phyloP scores from a whole-genome alignment of 2,329 filamentous ascomycete genomes.

The Fusarium tjaetaba region DNA sequence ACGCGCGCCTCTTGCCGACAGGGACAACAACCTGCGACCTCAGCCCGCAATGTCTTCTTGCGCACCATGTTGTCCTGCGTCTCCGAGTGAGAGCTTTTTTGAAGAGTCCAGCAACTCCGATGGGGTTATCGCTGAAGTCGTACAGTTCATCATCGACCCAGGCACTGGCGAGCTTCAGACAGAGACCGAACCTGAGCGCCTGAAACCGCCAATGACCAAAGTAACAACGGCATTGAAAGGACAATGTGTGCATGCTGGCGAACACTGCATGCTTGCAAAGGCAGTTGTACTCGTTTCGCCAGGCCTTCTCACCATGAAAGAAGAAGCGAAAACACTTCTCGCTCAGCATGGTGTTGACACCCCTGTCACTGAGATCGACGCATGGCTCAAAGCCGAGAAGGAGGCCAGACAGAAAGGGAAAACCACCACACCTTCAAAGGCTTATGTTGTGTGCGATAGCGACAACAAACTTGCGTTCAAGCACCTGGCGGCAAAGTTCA shows the following conservation, averaged over 20 bases:
- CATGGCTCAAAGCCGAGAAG: conserved; percentile 46
- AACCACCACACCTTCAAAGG: conserved; percentile 8
- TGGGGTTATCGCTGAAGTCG: conserved; percentile 13
- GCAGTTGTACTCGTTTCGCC: conserved; percentile 55
- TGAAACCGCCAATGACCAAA: not conserved
- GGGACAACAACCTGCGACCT: conserved; percentile 40
- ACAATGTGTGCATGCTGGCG: conserved; percentile 47
- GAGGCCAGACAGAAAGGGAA: not conserved
- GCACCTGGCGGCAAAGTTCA: conserved; percentile 48
- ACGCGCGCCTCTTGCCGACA: conserved; percentile 37
- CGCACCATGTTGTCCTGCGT: not conserved
- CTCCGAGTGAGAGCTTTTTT: not conserved
- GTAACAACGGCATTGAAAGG: not conserved
- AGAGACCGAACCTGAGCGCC: not conserved
- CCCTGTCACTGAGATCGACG: conserved; percentile 48
- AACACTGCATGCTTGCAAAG: conserved; percentile 51
- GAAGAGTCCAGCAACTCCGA: not conserved
- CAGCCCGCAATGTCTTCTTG: conserved; percentile 10
- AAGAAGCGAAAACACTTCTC: conserved; percentile 52
- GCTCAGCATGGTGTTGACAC: conserved; percentile 53
- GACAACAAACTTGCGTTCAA: conserved; percentile 45
- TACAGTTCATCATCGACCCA: not conserved
- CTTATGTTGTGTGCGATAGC: conserved; percentile 57
- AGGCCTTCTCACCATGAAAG: conserved; percentile 48
- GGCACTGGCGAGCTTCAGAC: not conserved